Evolutionary conservation across 257 asterid genomes (phyloP).

Genomic region (Salvia hispanica): DNA sequence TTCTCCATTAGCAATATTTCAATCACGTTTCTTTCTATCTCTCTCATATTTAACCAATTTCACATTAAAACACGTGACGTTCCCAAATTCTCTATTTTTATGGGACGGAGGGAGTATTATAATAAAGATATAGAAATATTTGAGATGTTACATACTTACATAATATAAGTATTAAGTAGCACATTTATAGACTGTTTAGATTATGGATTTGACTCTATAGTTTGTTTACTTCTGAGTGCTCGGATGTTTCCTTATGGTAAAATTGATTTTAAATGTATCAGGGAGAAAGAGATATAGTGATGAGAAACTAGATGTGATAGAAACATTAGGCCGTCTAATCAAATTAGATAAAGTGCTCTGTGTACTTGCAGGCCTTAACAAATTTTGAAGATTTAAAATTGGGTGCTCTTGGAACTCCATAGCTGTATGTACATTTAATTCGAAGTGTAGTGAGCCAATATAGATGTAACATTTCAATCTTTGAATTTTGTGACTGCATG

Average conservation of each 20-base stretch:
- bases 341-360: not conserved
- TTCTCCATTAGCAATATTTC: too few species aligned
- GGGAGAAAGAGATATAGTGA: not conserved
- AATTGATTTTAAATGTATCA: not conserved
- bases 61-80: too few species aligned
- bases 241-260: conserved; percentile 13
- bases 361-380: conserved; percentile 16
- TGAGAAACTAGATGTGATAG: not conserved
- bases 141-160: not conserved
- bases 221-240: not conserved
- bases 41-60: too few species aligned
- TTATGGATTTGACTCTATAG: not conserved
- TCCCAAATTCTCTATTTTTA: too few species aligned
- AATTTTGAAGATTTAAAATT: not conserved
- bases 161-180: not conserved
- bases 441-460: not conserved
- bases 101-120: not conserved
- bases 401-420: conserved; percentile 1
- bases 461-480: conserved; percentile 3
- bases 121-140: conserved; percentile 4
- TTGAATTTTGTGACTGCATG: conserved; percentile 13
- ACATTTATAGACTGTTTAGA: not conserved
- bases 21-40: too few species aligned
- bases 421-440: conserved; percentile 18
- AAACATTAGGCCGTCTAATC: conserved; percentile 13